Percentiles rank a stretch among this genome's conserved stretches.
phyloP scores from a whole-genome alignment of 2,329 filamentous ascomycete species.

The Ophiostoma sp. region DNA sequence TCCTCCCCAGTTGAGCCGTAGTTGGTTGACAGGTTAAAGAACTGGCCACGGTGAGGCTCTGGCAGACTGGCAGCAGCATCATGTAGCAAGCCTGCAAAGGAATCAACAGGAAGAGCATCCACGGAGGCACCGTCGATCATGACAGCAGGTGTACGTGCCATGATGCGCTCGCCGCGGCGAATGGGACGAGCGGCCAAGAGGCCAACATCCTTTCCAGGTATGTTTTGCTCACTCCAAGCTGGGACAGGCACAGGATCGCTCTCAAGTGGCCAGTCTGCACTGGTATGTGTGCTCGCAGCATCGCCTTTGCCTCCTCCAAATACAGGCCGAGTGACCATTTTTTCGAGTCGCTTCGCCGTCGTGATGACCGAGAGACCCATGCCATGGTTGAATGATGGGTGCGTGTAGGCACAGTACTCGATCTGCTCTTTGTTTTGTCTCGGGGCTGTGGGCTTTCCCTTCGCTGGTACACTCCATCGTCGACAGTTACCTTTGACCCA shows the following conservation, averaged over 20 bases:
- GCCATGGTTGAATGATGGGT: conserved; percentile 7
- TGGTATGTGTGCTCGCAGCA: not conserved
- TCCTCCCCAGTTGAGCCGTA: conserved; percentile 26
- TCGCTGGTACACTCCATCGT: not conserved
- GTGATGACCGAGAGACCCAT: conserved; percentile 21
- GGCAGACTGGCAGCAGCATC: conserved; percentile 35
- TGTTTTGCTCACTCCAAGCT: conserved; percentile 29
- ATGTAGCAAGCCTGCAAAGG: conserved; percentile 33
- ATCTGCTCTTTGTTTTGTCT: too few relatives aligned
- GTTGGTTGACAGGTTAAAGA: conserved; percentile 37
- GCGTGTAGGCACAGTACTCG: conserved; percentile 13
- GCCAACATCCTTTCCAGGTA: conserved; percentile 38
- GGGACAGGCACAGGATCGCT: not conserved
- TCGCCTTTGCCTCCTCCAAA: not conserved
- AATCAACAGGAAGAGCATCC: conserved; percentile 28
- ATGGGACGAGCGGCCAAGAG: conserved; percentile 36
- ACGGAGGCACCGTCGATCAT: conserved; percentile 38
- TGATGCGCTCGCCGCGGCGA: conserved; percentile 34
- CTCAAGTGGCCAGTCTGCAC: not conserved
- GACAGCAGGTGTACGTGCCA: conserved; percentile 36
- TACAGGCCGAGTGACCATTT: conserved; percentile 9
- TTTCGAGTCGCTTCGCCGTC: not conserved
- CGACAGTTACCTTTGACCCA: conserved; percentile 5
- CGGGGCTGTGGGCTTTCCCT: not conserved
- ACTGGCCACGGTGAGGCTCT: conserved; percentile 28